Evolutionary conservation across 129 eudicot species (phyloP).

Genomic region (Daucus carota): DNA sequence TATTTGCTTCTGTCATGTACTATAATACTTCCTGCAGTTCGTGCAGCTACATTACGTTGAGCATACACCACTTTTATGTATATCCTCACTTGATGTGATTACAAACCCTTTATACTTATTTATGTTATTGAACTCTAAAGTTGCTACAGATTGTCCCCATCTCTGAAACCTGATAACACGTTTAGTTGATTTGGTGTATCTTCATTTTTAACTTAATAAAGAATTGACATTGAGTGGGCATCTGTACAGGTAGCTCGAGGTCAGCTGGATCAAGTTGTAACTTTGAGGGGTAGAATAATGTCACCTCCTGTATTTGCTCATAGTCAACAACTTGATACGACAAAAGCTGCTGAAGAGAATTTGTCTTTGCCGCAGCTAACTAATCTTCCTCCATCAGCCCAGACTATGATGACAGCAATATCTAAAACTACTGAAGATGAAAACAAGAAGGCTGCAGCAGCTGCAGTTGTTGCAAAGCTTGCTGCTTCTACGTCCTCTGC

Average conservation of each 20-base stretch:
- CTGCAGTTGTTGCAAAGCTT: conserved; percentile 93
- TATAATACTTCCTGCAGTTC: background rate
- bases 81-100: background rate
- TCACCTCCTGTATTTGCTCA: conserved; percentile 19
- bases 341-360: conserved; percentile 18
- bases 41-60: background rate
- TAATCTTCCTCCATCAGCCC: conserved; percentile 20
- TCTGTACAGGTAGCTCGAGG: conserved; percentile 62
- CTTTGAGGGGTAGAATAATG: conserved; percentile 39
- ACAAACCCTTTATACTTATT: background rate
- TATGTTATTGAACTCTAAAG: background rate
- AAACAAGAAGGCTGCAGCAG: conserved; percentile 73
- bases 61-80: background rate
- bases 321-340: conserved; percentile 24
- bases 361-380: conserved; percentile 13
- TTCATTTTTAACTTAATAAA: background rate
- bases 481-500: conserved; percentile 94
- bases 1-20: background rate
- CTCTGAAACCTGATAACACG: background rate
- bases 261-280: conserved; percentile 43
- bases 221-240: background rate
- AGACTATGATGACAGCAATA: conserved; percentile 30
- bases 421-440: conserved; percentile 57
- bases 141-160: background rate
- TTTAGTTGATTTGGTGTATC: background rate